A percentile compares a stretch with the other conserved stretches of the same genome.
Evolutionary conservation across 1,284 basidiomycete genomes (phyloP).

Genomic region (Irpex sp.): DNA sequence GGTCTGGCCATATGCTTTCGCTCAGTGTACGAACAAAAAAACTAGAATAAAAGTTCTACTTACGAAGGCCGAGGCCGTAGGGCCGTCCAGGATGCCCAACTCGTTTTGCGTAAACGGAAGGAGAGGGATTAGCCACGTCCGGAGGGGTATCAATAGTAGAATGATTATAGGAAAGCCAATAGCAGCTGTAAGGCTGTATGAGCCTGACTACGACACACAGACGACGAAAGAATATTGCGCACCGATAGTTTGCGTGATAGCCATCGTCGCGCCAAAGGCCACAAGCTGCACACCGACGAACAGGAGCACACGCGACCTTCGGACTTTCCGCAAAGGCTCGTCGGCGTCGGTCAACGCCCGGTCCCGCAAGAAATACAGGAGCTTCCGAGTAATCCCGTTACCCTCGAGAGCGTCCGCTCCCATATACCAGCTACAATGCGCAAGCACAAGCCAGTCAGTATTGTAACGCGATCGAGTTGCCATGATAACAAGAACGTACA

Average conservation of each 20-base stretch:
- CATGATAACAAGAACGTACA: constrained; percentile 35
- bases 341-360: constrained; percentile 50
- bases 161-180: constrained; percentile 93
- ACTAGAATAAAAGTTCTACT: constrained; percentile 28
- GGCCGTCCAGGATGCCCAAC: constrained; percentile 80
- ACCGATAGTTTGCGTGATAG: constrained; percentile 90
- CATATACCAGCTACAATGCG: constrained; percentile 76
- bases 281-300: constrained; percentile 80
- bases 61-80: constrained; percentile 80
- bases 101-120: constrained; percentile 80
- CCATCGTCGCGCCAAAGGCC: constrained; percentile 87
- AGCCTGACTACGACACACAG: neutral
- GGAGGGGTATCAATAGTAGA: constrained; percentile 79
- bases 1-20: constrained; percentile 25
- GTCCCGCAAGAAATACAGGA: constrained; percentile 82
- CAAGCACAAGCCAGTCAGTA: constrained; percentile 10
- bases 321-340: constrained; percentile 72
- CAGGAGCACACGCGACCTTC: constrained; percentile 70
- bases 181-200: constrained; percentile 48
- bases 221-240: constrained; percentile 17
- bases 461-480: constrained; percentile 2
- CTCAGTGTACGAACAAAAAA: neutral
- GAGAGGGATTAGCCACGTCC: constrained; percentile 68
- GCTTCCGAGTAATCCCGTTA: constrained; percentile 82
- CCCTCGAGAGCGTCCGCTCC: constrained; percentile 76